A percentile compares a stretch with the other conserved stretches of the same genome.
phyloP scores from a whole-genome alignment of 2,329 filamentous ascomycete species.

The Aspergillus udagawae region DNA sequence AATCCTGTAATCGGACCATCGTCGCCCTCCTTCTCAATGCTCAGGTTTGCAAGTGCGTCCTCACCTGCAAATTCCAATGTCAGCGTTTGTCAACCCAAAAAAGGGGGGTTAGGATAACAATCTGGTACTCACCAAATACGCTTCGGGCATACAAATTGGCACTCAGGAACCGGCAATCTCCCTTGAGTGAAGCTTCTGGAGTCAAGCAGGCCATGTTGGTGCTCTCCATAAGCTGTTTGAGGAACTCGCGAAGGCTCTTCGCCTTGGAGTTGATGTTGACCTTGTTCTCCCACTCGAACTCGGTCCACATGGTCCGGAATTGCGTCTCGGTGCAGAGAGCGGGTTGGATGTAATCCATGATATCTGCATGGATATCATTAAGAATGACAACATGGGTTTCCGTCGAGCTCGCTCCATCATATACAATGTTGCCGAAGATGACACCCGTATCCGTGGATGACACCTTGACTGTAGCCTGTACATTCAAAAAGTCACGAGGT shows the following conservation, averaged over 20 bases:
- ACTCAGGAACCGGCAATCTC: constrained; percentile 95
- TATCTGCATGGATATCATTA: constrained; percentile 96
- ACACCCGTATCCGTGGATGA: constrained; percentile 97
- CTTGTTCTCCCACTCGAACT: constrained; percentile 99
- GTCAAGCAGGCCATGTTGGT: constrained; percentile 99
- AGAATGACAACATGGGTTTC: constrained; percentile 97
- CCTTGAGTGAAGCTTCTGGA: constrained; percentile 91
- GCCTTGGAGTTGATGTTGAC: constrained; percentile 99
- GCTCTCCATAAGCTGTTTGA: constrained; percentile 91
- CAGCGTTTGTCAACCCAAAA: constrained; percentile 13
- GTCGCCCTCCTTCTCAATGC: constrained; percentile 95
- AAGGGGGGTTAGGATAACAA: background rate
- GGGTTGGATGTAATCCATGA: constrained; percentile 99
- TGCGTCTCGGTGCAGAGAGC: constrained; percentile 95
- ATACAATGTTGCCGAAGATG: constrained; percentile 98
- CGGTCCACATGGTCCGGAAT: constrained; percentile 99
- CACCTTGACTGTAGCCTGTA: constrained; percentile 98
- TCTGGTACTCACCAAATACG: constrained; percentile 77
- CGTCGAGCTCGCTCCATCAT: constrained; percentile 86
- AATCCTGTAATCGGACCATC: constrained; percentile 95
- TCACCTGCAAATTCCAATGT: constrained; percentile 62
- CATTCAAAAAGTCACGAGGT: constrained; percentile 94
- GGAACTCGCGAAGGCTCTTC: constrained; percentile 84
- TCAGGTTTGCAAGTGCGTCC: constrained; percentile 95
- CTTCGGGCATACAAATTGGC: constrained; percentile 95